Base-by-base conservation (phyloP, 495 filamentous ascomycete species). In the Massariosphaeria phaeospora region DNA sequence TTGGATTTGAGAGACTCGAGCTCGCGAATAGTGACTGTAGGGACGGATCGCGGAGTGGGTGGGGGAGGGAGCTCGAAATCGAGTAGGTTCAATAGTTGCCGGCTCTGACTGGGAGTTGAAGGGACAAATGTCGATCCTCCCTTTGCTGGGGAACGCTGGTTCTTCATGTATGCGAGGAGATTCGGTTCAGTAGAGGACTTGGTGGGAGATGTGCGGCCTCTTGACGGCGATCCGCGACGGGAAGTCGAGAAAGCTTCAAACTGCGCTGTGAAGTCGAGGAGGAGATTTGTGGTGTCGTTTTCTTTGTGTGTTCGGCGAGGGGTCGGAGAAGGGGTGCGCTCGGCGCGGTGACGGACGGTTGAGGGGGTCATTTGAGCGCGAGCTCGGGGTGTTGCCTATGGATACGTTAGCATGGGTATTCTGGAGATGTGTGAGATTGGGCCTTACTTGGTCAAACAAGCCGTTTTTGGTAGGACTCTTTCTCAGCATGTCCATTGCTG, bases 21-120 rank as follows among this genome's bases (percentile, higher is more conserved):
- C 70, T 98, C 93, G 24, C 93, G 84, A 0, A 90, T 86, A 2
- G 94, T 95, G 57, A 97, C 83, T 12, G 84, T 86, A 1, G 93
- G 93, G 35, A 97, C 81, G 35, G 87, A 94, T 49, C 91, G 85
- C 15, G 93, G 93, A 1, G 93, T 97, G 2, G 90, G 89, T 10
- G 84, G 79, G 2, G 89, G 87, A 9, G 89, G 88, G 13, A 96
- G 84, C 58, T 96, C 91, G 65, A 96, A 96, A 67, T 98, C 93
- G 31, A 98, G 79, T 8, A 97, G 77, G 57, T 85, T 85, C 27
- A 70, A 69, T 48, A 76, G 23, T 57, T 74, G 72, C 18, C 70
- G 67, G 34, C 66, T 66, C 43, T 75, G 74, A 0, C 70, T 66
- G 4, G 78, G 78, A n/a, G 77, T 79, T 36, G 67, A 45, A 46